Evolutionary conservation across 306 rosid genomes (phyloP).

Genomic region (Citrullus colocynthis): DNA sequence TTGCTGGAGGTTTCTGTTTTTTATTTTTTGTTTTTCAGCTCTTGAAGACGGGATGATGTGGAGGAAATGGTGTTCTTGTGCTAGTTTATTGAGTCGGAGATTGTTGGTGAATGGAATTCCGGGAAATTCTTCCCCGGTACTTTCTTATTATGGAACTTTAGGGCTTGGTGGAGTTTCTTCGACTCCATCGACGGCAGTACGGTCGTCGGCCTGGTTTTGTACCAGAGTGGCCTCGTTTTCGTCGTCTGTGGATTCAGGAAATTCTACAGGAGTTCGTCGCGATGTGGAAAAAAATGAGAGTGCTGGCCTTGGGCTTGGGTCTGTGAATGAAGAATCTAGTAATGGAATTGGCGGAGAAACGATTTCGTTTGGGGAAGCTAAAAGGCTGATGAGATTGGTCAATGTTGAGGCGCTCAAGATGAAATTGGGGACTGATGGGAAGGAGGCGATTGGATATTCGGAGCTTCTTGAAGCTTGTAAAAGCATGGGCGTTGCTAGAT

Average conservation of each 20-base stretch:
- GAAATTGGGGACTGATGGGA: conserved; percentile 59
- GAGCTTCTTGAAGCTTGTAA: conserved; percentile 72
- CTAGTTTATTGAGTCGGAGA: conserved; percentile 4
- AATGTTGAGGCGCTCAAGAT: conserved; percentile 65
- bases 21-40: not conserved
- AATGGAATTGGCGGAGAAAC: conserved; percentile 13
- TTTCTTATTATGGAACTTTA: not conserved
- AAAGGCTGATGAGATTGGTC: conserved; percentile 85
- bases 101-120: not conserved
- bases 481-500: conserved; percentile 66
- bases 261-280: not conserved
- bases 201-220: not conserved
- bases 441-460: conserved; percentile 50
- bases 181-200: not conserved
- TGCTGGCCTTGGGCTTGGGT: not conserved
- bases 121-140: not conserved
- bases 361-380: conserved; percentile 54
- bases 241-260: not conserved
- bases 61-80: conserved; percentile 11
- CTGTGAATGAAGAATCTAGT: not conserved
- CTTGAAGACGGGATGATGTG: conserved; percentile 6
- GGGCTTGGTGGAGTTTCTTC: not conserved
- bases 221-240: not conserved
- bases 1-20: not conserved
- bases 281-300: not conserved